A percentile compares a stretch with the other conserved stretches of the same genome.
phyloP scores from a whole-genome alignment of 805 yeast genomes.

The Starmerella riodocensis region DNA sequence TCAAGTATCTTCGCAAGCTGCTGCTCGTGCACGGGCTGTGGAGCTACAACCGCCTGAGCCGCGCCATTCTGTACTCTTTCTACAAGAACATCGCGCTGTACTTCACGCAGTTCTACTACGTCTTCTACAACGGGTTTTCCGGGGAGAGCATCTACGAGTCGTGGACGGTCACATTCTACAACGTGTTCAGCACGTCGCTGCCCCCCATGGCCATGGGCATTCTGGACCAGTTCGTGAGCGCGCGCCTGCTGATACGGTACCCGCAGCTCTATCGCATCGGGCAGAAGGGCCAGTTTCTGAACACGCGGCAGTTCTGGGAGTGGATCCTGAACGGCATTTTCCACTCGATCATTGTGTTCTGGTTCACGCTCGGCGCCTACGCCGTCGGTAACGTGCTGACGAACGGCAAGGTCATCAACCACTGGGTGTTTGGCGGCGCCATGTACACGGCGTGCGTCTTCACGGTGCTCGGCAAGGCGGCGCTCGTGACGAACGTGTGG shows the following conservation, averaged over 20 bases:
- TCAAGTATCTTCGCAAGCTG: slow-evolving; percentile 68
- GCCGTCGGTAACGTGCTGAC: slow-evolving; percentile 47
- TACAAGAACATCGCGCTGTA: slow-evolving; percentile 91
- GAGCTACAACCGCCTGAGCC: slow-evolving; percentile 91
- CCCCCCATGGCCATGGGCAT: slow-evolving; percentile 96
- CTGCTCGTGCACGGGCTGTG: slow-evolving; percentile 91
- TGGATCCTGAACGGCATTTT: slow-evolving; percentile 94
- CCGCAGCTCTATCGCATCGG: slow-evolving; percentile 90
- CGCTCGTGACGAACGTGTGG: slow-evolving; percentile 83
- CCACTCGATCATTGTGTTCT: slow-evolving; percentile 75
- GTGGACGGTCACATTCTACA: slow-evolving; percentile 94
- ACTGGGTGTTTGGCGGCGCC: slow-evolving; percentile 93
- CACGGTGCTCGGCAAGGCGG: slow-evolving; percentile 91
- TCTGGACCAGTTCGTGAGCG: slow-evolving; percentile 90
- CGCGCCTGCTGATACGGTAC: slow-evolving; percentile 75
- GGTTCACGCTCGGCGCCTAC: slow-evolving; percentile 58
- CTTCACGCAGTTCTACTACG: slow-evolving; percentile 98
- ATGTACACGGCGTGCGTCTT: slow-evolving; percentile 74
- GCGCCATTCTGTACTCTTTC: slow-evolving; percentile 85
- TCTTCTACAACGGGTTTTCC: slow-evolving; percentile 78
- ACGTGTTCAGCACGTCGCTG: slow-evolving; percentile 81
- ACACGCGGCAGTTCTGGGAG: slow-evolving; percentile 87
- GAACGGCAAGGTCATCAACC: slow-evolving; percentile 62
- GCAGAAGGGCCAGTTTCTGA: slow-evolving; percentile 75
- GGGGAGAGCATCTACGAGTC: slow-evolving; percentile 96